These are phyloP conservation scores for Aspergillus terreus DNA, from an alignment of 2,329 filamentous ascomycete genomes.

Conservation along the genomic window DNA sequence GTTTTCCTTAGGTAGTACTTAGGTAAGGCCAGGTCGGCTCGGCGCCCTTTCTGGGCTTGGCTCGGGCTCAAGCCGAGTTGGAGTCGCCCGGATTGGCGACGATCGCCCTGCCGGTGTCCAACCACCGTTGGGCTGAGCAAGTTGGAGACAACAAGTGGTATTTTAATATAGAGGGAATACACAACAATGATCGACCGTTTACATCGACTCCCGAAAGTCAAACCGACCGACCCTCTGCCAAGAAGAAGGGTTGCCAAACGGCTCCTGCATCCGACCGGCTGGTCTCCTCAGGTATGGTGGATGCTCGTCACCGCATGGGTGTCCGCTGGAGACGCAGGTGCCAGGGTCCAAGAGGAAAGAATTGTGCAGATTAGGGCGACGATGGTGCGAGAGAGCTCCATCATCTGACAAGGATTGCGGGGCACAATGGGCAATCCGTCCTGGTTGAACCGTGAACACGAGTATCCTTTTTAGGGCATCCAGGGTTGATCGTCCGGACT, in stretches of 20 bases:
- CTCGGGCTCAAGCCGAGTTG: constrained; percentile 4
- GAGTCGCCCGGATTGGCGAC: background rate
- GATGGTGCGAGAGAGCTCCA: constrained; percentile 1
- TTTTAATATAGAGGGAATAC: background rate
- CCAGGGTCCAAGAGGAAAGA: background rate
- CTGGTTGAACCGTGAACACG: constrained; percentile 1
- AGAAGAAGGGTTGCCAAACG: background rate
- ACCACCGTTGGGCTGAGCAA: background rate
- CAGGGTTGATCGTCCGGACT: constrained; percentile 9
- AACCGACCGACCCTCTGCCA: background rate
- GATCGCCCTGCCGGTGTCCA: background rate
- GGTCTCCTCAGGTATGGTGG: background rate
- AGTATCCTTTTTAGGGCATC: constrained; percentile 7
- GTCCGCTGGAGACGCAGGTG: background rate
- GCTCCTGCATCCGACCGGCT: background rate
- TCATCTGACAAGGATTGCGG: constrained; percentile 15
- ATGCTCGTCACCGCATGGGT: background rate
- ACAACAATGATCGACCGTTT: constrained; percentile 13
- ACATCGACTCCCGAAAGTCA: constrained; percentile 10
- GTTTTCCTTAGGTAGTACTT: too few species aligned
- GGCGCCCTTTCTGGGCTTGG: background rate
- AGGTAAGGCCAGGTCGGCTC: background rate
- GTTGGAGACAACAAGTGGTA: background rate
- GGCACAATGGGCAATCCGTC: constrained; percentile 7
- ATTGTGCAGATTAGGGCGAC: background rate